Conservation (phyloP, 176 grass and related monocot species). For the Eragrostis nindensis region DNA sequence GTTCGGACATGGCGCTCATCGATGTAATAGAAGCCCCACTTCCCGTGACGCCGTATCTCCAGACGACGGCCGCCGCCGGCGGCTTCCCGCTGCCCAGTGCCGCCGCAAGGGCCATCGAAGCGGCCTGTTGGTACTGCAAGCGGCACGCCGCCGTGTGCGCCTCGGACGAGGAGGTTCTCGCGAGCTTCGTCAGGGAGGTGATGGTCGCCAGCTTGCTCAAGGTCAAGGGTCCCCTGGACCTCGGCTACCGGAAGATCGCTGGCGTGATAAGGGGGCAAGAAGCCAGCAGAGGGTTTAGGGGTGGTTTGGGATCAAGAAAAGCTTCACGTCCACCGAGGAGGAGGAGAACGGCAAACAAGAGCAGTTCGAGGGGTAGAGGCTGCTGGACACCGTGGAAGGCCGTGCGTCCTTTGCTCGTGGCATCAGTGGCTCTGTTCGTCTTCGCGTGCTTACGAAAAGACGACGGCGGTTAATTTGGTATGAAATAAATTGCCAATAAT, state of each 20-base stretch:
- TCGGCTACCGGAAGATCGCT: background rate
- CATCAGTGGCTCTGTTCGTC: background rate
- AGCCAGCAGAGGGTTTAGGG: background rate
- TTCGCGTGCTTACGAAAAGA: too few relatives aligned
- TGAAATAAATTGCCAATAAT: too few relatives aligned
- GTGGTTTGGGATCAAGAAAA: background rate
- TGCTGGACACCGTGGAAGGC: background rate
- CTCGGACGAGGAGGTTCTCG: background rate
- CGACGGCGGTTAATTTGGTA: too few relatives aligned
- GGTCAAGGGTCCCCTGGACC: background rate
- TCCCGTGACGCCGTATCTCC: background rate
- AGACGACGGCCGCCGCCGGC: too few relatives aligned
- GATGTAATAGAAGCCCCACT: background rate
- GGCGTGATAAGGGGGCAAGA: background rate
- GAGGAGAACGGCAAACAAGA: background rate
- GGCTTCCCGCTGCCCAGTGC: background rate
- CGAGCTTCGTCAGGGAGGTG: conserved; percentile 9
- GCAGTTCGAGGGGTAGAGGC: background rate
- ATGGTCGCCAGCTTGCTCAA: background rate
- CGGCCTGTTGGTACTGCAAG: background rate
- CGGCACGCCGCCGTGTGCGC: background rate
- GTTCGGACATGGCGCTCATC: background rate
- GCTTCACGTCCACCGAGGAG: background rate
- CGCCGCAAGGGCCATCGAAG: background rate
- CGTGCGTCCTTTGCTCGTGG: background rate